Evolutionary conservation across 2,329 filamentous ascomycete species (phyloP).

Genomic region (Arthrobotrys sinensis): DNA sequence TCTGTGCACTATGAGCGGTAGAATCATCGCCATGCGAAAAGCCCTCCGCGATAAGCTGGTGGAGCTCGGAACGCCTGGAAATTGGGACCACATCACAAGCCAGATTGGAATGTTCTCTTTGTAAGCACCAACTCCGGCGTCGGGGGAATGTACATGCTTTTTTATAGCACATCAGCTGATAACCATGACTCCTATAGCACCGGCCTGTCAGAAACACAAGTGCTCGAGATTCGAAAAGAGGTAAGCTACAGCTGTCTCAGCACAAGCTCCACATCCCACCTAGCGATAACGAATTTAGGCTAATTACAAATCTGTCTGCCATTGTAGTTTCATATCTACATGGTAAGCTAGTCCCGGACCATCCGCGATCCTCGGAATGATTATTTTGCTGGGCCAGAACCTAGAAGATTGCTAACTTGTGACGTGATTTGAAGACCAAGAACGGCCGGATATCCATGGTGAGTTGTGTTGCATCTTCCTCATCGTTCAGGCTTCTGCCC

Average conservation of each 20-base stretch:
- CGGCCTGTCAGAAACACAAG: constrained; percentile 89
- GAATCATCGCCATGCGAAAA: constrained; percentile 98
- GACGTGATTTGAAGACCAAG: constrained; percentile 74
- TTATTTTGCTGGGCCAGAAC: constrained; percentile 41
- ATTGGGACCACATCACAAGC: constrained; percentile 98
- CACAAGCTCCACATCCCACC: constrained; percentile 36
- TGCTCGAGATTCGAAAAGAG: constrained; percentile 91
- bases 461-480: constrained; percentile 76
- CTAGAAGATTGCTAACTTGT: constrained; percentile 34
- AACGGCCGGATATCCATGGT: constrained; percentile 85
- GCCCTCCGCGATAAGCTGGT: constrained; percentile 95
- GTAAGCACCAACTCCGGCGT: constrained; percentile 42
- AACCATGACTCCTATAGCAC: constrained; percentile 73
- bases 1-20: constrained; percentile 98
- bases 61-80: constrained; percentile 93
- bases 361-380: constrained; percentile 16
- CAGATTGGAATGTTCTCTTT: constrained; percentile 99
- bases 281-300: constrained; percentile 46
- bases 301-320: constrained; percentile 24
- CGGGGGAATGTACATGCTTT: constrained; percentile 16
- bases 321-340: constrained; percentile 88
- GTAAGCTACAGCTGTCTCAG: constrained; percentile 67
- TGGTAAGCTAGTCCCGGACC: constrained; percentile 66
- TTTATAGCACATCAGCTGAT: constrained; percentile 23
- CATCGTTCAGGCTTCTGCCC: constrained; percentile 27